Evolutionary conservation across 495 filamentous ascomycete genomes (phyloP), one percentile per base, ranked within the genome.

Genomic region (Penicillium macrosclerotiorum): DNA sequence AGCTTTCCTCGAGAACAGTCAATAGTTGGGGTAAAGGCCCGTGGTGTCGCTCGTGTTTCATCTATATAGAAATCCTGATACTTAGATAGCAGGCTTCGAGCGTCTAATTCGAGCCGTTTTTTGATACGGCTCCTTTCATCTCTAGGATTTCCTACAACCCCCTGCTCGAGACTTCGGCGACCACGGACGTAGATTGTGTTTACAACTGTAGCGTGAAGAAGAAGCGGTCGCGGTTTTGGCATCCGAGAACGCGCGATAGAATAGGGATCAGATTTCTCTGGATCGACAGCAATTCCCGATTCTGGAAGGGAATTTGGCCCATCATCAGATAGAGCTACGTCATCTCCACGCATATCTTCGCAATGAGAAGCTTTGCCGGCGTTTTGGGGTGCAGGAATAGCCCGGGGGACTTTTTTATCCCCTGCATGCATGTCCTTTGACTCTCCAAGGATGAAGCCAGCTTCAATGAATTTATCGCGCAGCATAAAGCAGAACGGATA

Each of bases 181-280:
- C 65, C 69, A 22, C 49, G 55, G 24, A 84, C 80, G 61, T 96
- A 96, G 23, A 90, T 79, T 6, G 90, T 96, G 63, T 96, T 96
- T 16, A 93, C 66, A 4, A 96, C 72, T 3, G 92, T 95, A 12
- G 87, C 89, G 61, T 96, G 92, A 37, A 96, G 59, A 14, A 86
- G 75, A 37, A 97, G 62, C n/a, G 80, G 79, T 24, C 90, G 67
- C 1, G 54, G 37, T 41, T 65, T 67, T 3, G 49, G 53, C 30
- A 55, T 58, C 8, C 52, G 54, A 7, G 48, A 18, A 8, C 47
- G 40, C 22, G 55, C 45, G 3, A 24, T 22, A 16, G 37, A 36
- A 19, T 52, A 52, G 5, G 45, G 54, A 13, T 52, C 38, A 17
- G 20, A n/a, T n/a, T 12, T 6, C 9, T 32, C 18, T 4, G 30